Conservation (phyloP, 1,139 yeast species). For the Saccharomyces hybrid region DNA sequence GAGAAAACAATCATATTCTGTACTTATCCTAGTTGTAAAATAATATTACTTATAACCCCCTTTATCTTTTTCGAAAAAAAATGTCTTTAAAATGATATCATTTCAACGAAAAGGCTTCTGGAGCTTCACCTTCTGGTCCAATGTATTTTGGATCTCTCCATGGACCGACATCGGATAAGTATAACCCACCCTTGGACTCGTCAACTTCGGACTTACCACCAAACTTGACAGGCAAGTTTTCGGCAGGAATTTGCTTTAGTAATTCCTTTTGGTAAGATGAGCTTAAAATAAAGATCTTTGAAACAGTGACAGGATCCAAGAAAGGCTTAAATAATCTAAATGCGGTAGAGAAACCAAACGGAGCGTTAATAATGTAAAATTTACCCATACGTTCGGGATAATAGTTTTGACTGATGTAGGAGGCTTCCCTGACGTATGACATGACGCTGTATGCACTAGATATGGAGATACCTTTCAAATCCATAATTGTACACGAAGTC, state of each 20-base stretch:
- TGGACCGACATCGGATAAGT: conserved; percentile 88
- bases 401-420: conserved; percentile 89
- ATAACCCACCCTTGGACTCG: conserved; percentile 69
- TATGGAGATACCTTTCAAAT: conserved; percentile 87
- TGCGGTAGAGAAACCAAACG: conserved; percentile 94
- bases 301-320: conserved; percentile 96
- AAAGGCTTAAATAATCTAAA: conserved; percentile 87
- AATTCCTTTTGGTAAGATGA: conserved; percentile 71
- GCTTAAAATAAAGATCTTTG: conserved; percentile 86
- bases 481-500: conserved; percentile 94
- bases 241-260: conserved; percentile 85
- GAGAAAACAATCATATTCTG: neutral
- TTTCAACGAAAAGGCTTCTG: conserved; percentile 42
- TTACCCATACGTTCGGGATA: conserved; percentile 99
- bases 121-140: conserved; percentile 85
- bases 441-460: conserved; percentile 79
- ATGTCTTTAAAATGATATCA: conserved; percentile 4
- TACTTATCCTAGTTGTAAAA: neutral
- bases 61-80: neutral
- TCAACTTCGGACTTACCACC: conserved; percentile 73
- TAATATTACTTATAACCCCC: neutral
- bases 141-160: conserved; percentile 87
- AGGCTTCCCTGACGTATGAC: conserved; percentile 85
- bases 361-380: conserved; percentile 91
- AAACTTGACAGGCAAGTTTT: conserved; percentile 82